These are phyloP conservation scores for Wickerhamomyces kurtzmanii DNA, from an alignment of 805 yeast genomes.

Conservation along the genomic window DNA sequence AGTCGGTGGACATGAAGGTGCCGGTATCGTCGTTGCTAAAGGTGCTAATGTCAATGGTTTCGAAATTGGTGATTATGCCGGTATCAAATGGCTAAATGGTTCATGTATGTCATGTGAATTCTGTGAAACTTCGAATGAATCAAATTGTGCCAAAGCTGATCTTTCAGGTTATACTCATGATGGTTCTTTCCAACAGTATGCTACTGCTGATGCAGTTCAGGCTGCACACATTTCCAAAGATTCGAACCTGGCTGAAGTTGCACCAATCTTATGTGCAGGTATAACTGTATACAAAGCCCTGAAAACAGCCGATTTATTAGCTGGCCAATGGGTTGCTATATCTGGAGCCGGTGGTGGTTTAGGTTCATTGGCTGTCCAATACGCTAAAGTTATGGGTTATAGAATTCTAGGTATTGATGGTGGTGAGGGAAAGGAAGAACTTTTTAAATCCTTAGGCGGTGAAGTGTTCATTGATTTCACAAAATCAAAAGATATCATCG, in stretches of 20 bases:
- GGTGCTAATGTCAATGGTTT: slow-evolving; percentile 52
- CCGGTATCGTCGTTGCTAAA: slow-evolving; percentile 57
- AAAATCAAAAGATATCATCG: slow-evolving; percentile 37
- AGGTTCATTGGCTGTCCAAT: slow-evolving; percentile 69
- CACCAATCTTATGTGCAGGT: slow-evolving; percentile 62
- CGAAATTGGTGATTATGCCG: slow-evolving; percentile 57
- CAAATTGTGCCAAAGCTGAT: slow-evolving; percentile 62
- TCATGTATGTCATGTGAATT: slow-evolving; percentile 57
- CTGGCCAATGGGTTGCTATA: slow-evolving; percentile 70
- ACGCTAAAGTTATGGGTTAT: slow-evolving; percentile 68
- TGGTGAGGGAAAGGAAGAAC: slow-evolving; percentile 54
- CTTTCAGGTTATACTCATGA: slow-evolving; percentile 70
- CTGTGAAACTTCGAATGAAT: slow-evolving; percentile 48
- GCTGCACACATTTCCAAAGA: slow-evolving; percentile 50
- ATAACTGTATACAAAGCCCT: slow-evolving; percentile 60
- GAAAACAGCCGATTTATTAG: slow-evolving; percentile 41
- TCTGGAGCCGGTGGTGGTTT: slow-evolving; percentile 82
- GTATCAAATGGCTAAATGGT: slow-evolving; percentile 62
- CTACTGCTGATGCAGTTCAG: slow-evolving; percentile 56
- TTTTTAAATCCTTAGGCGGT: slow-evolving; percentile 49
- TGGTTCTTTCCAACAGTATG: slow-evolving; percentile 56
- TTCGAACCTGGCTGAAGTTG: slow-evolving; percentile 43
- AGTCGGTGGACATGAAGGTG: slow-evolving; percentile 71
- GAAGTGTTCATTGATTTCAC: slow-evolving; percentile 52
- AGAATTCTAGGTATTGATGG: slow-evolving; percentile 67